Percentiles rank a stretch among this genome's conserved stretches.
These are phyloP conservation scores for Colletotrichum costaricense DNA, from an alignment of 2,329 filamentous ascomycete species.

Conservation along the genomic window DNA sequence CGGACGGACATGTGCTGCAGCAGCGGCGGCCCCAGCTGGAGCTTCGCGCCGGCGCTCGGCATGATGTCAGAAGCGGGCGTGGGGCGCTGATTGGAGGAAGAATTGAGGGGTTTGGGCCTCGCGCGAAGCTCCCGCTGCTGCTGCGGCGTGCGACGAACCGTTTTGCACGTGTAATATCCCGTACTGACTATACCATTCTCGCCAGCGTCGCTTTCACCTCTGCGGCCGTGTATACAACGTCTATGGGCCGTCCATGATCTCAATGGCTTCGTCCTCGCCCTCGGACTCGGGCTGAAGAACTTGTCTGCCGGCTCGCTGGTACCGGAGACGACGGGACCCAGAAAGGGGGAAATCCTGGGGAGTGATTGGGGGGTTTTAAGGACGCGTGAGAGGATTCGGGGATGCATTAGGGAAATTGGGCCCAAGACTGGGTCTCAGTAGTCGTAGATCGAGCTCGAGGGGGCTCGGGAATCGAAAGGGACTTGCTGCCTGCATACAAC, in stretches of 20 bases:
- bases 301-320: conserved; percentile 3
- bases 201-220: background rate
- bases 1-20: conserved; percentile 15
- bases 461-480: background rate
- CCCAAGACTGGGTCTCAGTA: background rate
- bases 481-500: background rate
- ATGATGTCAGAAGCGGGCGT: conserved; percentile 36
- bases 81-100: conserved; percentile 34
- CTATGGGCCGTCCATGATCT: background rate
- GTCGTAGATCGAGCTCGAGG: background rate
- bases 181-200: background rate
- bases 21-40: conserved; percentile 13
- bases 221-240: background rate
- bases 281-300: background rate
- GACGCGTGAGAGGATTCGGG: conserved; percentile 1
- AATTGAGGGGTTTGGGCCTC: conserved; percentile 33
- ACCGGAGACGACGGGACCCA: background rate
- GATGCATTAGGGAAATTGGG: conserved; percentile 1
- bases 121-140: background rate
- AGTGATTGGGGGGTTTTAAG: conserved; percentile 11
- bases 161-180: background rate
- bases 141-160: background rate
- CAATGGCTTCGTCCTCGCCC: background rate
- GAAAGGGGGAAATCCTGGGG: conserved; percentile 7
- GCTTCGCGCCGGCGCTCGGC: conserved; percentile 30